Evolutionary conservation across 108 stramenopile species (phyloP), one percentile per base, ranked within the genome.

Genomic region (Craspedostauros australis): DNA sequence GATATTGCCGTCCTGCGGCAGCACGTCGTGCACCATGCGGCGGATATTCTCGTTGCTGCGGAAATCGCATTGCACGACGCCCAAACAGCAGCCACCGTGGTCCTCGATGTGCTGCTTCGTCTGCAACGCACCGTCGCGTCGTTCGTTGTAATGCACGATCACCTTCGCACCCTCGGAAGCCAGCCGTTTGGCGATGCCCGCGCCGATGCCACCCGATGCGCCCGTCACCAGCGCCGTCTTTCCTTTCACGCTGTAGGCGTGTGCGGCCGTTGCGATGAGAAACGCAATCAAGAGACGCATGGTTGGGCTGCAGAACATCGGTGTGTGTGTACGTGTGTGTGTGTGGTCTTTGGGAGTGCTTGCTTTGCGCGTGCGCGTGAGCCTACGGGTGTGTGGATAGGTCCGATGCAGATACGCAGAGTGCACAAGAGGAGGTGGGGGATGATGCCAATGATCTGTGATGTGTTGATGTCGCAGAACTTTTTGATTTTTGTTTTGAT

Each of bases 161-260:
- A 82, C 72, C 22, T 69, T 41, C 5, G 72, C 72, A 9, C 80
- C 80, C 20, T 52, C 28, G 2, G 57, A 32, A 6, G 68, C 81
- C 39, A 79, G 47, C n/a, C 39, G 22, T 22, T 39, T 40, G 21
- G 81, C 77, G 39, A 82, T 79, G 0, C 59, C 77, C 11, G 42
- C 51, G 7, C 81, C 81, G 42, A 82, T 82, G 1, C 81, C 81
- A 9, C 77, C 81, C 9, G 66, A 60, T 19, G 77, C 69, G 21
- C 81, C 81, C 11, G 81, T 76, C 27, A 82, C 68, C 1, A 82
- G 42, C 3, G 52, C 74, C 0, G 60, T 69, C 26, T 79, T 82
- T 14, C 75, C 72, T 27, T 16, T 18, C 3, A 75, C 20, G 3
- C 33, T 45, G 31, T 46, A 65, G 11, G 64, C 67, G n/a, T n/a